Evolutionary conservation across 495 filamentous ascomycete species (phyloP), one percentile per base, ranked within the genome.

Genomic region (Penicillium dipodomyicola): DNA sequence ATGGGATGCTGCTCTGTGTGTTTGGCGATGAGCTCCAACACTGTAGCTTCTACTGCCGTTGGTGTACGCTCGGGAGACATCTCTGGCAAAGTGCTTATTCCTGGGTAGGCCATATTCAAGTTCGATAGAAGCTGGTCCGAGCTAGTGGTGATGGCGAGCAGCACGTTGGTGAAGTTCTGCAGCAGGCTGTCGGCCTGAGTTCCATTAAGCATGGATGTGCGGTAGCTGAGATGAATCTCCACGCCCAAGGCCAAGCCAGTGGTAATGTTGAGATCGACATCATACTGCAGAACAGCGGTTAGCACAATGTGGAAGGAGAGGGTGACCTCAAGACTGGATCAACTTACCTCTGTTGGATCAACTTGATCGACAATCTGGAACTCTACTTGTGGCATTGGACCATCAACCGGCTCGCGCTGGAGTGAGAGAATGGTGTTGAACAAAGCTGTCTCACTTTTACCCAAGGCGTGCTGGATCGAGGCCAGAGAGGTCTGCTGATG

Each of bases 241-340:
- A 58, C 44, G 15, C 47, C 62, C 11, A 62, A 63, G 35, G 81
- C 72, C 48, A 82, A 80, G 51, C 79, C 81, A 30, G 79, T 80
- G 40, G 76, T 49, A 32, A 49, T 49, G 10, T 49, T 49, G 19
- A 49, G 46, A 30, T 49, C 46, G 46, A 49, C 46, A 22, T 49
- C 46, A 30, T 49, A 49, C 46, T 49, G 42, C 29, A 30, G 8
- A 30, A n/a, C 42, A 45, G 42, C 14, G 19, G 23, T 77, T 42
- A 78, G 73, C 15, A 30, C 29, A 30, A 30, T 30, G 29, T 30
- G 29, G 29, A 30, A 30, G 29, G 29, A 30, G 29, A 30, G 29
- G 29, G 29, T 30, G 29, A 30, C 29, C 8, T 10, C 29, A 30
- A 30, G 29, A 30, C 29, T 30, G 10, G 29, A 30, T 30, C 77